Evolutionary conservation across 495 filamentous ascomycete genomes (phyloP), one percentile per base, ranked within the genome.

Genomic region (Lindgomyces ingoldianus): DNA sequence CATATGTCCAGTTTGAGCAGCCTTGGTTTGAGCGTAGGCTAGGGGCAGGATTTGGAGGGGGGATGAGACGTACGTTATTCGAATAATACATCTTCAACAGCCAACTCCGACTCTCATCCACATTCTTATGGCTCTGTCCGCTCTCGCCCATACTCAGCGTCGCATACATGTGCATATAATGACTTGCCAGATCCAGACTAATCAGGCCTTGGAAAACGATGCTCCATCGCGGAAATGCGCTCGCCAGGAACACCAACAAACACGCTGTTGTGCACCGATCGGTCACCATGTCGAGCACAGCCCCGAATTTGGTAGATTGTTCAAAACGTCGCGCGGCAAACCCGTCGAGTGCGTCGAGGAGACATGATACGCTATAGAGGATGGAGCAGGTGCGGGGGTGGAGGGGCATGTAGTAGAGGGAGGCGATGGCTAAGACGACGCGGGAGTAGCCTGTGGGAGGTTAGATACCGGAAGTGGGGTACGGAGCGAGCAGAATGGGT

Each of bases 131-230:
- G 73, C 90, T 94, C 74, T 86, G 83, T 44, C 83, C 83, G 56
- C 80, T 76, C 19, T 89, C 91, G 33, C 87, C 91, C 89, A 95
- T 91, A 69, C 84, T 84, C 58, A 91, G 74, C 16, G 91, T 96
- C 11, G 91, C 92, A 74, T 91, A 98, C 91, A 98, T 97, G 78
- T 98, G 95, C 81, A 97, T 90, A 77, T 97, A 98, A 75, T 98
- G 94, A 76, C 90, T 94, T 33, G 95, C 91, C 67, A 98, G 77
- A 75, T 98, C 94, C 72, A 98, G 74, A 55, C 86, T 86, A 71
- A 98, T 98, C 71, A 98, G 80, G 27, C 87, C 83, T 79, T 98
- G 95, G 84, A 98, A 98, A 51, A 98, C 58, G 64, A 98, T 87
- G 48, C 89, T 83, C 90, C 91, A 98, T 27, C 91, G 83, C 8